phyloP scores from a whole-genome alignment of 352 stramenopile species.

The Pythium brachiatum region DNA sequence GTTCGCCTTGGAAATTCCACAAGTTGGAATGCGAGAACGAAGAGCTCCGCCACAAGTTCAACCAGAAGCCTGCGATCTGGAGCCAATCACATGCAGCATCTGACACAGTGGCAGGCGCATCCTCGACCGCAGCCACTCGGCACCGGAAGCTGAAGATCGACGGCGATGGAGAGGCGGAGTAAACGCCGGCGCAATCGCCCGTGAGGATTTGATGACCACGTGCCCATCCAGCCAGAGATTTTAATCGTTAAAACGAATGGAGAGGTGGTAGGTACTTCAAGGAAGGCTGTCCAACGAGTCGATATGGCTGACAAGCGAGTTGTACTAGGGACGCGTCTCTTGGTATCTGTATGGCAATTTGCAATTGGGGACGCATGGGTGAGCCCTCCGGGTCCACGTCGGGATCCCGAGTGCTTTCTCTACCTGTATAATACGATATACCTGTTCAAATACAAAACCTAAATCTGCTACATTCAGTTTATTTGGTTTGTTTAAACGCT shows the following conservation, averaged over 20 bases:
- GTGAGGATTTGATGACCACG: neutral
- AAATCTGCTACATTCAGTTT: neutral
- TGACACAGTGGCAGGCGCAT: neutral
- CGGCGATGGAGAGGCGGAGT: neutral
- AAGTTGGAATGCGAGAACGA: neutral
- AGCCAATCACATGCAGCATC: neutral
- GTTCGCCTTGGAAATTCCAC: neutral
- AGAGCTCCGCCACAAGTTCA: constrained; percentile 14
- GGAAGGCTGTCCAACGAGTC: neutral
- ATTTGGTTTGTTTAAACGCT: neutral
- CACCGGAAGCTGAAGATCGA: constrained; percentile 1
- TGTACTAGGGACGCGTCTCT: constrained; percentile 16
- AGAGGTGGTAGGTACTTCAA: constrained; percentile 6
- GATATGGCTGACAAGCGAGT: no score
- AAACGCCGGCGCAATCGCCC: constrained; percentile 1
- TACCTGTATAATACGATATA: neutral
- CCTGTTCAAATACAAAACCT: neutral
- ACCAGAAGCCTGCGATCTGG: constrained; percentile 2
- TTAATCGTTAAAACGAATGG: no score
- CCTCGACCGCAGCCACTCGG: neutral
- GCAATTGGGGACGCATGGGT: neutral
- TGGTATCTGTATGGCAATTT: constrained; percentile 13
- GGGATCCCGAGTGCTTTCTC: no score
- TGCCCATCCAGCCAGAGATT: neutral
- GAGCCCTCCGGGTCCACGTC: neutral